A percentile compares a stretch with the other conserved stretches of the same genome.
Evolutionary conservation across 2,329 filamentous ascomycete genomes (phyloP).

Genomic region (Apiospora saccharicola): DNA sequence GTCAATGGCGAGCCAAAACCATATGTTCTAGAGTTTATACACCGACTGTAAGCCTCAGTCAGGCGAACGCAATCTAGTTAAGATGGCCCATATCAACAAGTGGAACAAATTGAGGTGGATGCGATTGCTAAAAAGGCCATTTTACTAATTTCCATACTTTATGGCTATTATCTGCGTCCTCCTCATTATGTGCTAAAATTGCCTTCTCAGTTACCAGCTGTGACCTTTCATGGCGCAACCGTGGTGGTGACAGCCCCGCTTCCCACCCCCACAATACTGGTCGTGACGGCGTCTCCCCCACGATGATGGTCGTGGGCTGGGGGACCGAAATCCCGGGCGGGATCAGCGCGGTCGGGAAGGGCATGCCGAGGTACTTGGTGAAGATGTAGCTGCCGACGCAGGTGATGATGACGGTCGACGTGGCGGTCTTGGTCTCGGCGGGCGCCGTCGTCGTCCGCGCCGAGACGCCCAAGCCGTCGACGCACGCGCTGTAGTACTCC

Average conservation of each 20-base stretch:
- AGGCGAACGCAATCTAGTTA: too few relatives aligned
- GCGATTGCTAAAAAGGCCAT: too few relatives aligned
- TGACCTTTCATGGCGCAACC: too few relatives aligned
- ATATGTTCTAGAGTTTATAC: too few relatives aligned
- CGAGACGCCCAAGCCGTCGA: background rate
- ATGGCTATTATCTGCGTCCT: too few relatives aligned
- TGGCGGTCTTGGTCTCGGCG: background rate
- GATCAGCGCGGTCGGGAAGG: background rate
- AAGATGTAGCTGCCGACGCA: background rate
- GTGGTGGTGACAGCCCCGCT: background rate
- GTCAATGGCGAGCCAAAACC: too few relatives aligned
- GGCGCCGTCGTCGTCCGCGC: background rate
- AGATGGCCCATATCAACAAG: too few relatives aligned
- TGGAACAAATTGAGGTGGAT: too few relatives aligned
- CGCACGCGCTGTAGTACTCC: background rate
- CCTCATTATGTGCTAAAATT: too few relatives aligned
- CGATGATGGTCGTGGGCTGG: background rate
- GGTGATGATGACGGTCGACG: background rate
- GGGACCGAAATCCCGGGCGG: background rate
- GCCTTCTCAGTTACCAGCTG: too few relatives aligned
- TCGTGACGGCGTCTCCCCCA: background rate
- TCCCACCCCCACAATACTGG: background rate
- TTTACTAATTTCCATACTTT: too few relatives aligned
- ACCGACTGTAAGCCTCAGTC: too few relatives aligned
- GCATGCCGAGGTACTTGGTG: slow-evolving; percentile 5